These are phyloP conservation scores for Microbotryum violaceum DNA, from an alignment of 1,284 basidiomycete genomes.

Conservation along the genomic window DNA sequence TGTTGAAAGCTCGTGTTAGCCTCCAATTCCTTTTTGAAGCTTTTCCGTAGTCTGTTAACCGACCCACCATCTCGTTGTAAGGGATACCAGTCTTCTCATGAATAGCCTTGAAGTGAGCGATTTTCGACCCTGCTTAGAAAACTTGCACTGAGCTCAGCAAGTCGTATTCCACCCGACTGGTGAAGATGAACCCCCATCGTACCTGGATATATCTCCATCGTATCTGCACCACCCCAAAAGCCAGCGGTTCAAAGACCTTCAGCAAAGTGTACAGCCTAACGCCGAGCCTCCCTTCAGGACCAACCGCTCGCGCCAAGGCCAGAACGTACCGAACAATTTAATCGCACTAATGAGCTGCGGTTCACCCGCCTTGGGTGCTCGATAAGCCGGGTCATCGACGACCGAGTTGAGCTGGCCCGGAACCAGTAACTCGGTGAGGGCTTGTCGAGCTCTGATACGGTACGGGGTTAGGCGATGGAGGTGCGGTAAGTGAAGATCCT, in stretches of 20 bases:
- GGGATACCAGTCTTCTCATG: conserved; percentile 70
- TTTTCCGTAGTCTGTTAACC: too few relatives aligned
- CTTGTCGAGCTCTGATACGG: conserved; percentile 58
- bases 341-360: conserved; percentile 50
- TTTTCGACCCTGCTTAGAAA: conserved; percentile 3
- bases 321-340: conserved; percentile 52
- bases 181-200: not conserved
- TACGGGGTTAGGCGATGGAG: conserved; percentile 6
- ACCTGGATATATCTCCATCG: conserved; percentile 78
- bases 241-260: too few relatives aligned
- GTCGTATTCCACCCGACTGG: not conserved
- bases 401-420: conserved; percentile 38
- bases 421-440: conserved; percentile 60
- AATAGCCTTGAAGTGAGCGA: conserved; percentile 69
- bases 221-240: conserved; percentile 39
- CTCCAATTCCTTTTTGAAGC: too few relatives aligned
- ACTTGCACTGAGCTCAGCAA: not conserved
- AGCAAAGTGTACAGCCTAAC: too few relatives aligned
- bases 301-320: too few relatives aligned
- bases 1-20: not conserved
- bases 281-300: too few relatives aligned
- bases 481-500: not conserved
- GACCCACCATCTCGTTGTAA: conserved; percentile 67
- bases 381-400: conserved; percentile 29
- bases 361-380: conserved; percentile 39